phyloP scores from a whole-genome alignment of 2,329 filamentous ascomycete species.

The Verticillium zaregamsianum region DNA sequence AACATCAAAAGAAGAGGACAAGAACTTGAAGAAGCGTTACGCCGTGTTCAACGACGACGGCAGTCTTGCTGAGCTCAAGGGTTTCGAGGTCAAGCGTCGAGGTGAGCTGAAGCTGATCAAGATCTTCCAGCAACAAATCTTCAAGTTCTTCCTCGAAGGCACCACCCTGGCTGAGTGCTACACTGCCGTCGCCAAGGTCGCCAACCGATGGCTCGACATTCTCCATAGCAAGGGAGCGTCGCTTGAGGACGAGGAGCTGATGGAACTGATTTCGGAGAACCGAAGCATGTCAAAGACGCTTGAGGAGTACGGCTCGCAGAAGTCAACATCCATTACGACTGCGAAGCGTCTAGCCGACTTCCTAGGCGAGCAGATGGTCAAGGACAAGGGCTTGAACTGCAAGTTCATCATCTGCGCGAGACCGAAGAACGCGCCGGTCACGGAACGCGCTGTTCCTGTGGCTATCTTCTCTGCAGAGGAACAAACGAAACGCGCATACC shows the following conservation, averaged over 20 bases:
- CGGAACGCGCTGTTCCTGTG: slow-evolving; percentile 88
- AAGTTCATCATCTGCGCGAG: slow-evolving; percentile 96
- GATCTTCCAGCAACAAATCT: slow-evolving; percentile 98
- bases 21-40: slow-evolving; percentile 98
- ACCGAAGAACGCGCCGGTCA: slow-evolving; percentile 86
- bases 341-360: slow-evolving; percentile 94
- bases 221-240: slow-evolving; percentile 84
- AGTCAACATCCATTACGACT: slow-evolving; percentile 99
- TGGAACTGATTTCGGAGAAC: slow-evolving; percentile 99
- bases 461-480: slow-evolving; percentile 96
- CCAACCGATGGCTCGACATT: slow-evolving; percentile 95
- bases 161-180: slow-evolving; percentile 86
- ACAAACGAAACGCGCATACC: slow-evolving; percentile 78
- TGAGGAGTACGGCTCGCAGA: slow-evolving; percentile 92
- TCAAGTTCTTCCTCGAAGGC: slow-evolving; percentile 98
- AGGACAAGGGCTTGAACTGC: slow-evolving; percentile 98
- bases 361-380: slow-evolving; percentile 96
- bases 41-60: slow-evolving; percentile 99
- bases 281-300: slow-evolving; percentile 96
- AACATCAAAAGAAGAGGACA: slow-evolving; percentile 97
- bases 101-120: slow-evolving; percentile 99
- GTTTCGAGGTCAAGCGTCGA: slow-evolving; percentile 95
- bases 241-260: slow-evolving; percentile 91
- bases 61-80: slow-evolving; percentile 90
- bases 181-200: slow-evolving; percentile 84